Evolutionary conservation across 768 basidiomycete species (phyloP).

Genomic region (Kwoniella heveanensis): DNA sequence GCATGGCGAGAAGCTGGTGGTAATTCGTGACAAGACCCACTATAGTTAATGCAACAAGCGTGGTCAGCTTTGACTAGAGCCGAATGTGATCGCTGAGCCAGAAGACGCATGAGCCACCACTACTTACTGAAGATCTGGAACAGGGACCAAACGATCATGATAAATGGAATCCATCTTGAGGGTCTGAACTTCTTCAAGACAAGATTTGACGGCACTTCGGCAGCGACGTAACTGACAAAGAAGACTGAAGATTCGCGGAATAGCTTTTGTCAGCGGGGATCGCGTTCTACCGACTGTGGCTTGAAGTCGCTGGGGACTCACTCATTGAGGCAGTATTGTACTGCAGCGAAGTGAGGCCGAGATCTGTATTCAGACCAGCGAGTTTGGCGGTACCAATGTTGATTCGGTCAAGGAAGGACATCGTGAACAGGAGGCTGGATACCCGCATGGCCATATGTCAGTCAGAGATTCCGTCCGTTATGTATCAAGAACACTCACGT

Average conservation of each 20-base stretch:
- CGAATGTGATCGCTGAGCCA: too few species aligned
- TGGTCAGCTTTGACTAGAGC: neutral
- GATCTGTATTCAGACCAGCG: slow-evolving; percentile 41
- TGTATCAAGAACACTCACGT: slow-evolving; percentile 40
- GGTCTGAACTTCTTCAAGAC: slow-evolving; percentile 53
- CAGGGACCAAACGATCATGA: slow-evolving; percentile 52
- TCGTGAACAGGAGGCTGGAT: slow-evolving; percentile 48
- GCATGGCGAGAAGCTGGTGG: slow-evolving; percentile 48
- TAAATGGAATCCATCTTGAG: slow-evolving; percentile 52
- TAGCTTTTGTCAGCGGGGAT: neutral
- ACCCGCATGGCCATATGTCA: neutral
- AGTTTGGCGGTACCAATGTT: slow-evolving; percentile 53
- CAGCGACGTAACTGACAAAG: slow-evolving; percentile 50
- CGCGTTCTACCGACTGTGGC: too few species aligned
- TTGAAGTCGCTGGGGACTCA: too few species aligned
- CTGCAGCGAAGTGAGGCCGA: slow-evolving; percentile 42
- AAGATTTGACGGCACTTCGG: slow-evolving; percentile 52
- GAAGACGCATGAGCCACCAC: too few species aligned
- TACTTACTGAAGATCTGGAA: slow-evolving; percentile 51
- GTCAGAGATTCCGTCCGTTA: too few species aligned
- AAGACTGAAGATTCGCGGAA: slow-evolving; percentile 18
- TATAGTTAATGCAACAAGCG: slow-evolving; percentile 15
- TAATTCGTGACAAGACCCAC: slow-evolving; percentile 53
- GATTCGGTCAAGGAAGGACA: slow-evolving; percentile 54
- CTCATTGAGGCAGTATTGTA: slow-evolving; percentile 51